Base-by-base conservation (phyloP, 148 eudicot genomes). In the Agrostemma githago region DNA sequence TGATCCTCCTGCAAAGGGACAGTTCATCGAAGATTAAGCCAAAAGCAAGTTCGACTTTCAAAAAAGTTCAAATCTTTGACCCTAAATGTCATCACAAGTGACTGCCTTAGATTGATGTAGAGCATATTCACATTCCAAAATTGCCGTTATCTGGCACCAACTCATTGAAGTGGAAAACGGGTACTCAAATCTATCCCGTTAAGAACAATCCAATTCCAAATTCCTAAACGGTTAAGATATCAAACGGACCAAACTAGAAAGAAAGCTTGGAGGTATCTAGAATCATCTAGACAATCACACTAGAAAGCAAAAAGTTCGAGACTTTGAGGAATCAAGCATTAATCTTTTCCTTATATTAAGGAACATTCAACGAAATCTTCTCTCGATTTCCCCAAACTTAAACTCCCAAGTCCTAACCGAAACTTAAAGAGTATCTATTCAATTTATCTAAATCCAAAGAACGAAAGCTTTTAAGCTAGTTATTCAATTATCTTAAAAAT, bases 1-100 rank as follows among this genome's bases (percentile, higher is more conserved):
- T 85, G 48, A 89, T 89, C 80, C 98, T 89, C 86, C 98, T 93
- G 71, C 57, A 87, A 79, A 78, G 53, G 44, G n/a, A 78, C 43
- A 72, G 37, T 66, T 68, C 48, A 68, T 21, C 19, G 61, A 11
- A 11, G 26, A 46, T 72, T 20, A 65, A 62, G 14, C 54, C 16
- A 48, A 19, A 44, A 37, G 15, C 34, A 21, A 12, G 21, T 37
- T 16, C 58, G 4, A 65, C 69, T 20, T 34, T 72, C 37, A 20
- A 9, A 41, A 37, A 65, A 54, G 59, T 44, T 37, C 9, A 48
- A 61, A 71, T 53, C 56, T 46, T 4, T 20, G 34, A 73, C 41
- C 58, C 14, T 15, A 41, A 66, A 66, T n/a, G 3, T 11, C 41
- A 8, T n/a, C 70, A 66, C 48, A 66, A 41, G 20, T n/a, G 14